phyloP scores from a whole-genome alignment of 345 rosid genomes.

The Gossypium thurberi region DNA sequence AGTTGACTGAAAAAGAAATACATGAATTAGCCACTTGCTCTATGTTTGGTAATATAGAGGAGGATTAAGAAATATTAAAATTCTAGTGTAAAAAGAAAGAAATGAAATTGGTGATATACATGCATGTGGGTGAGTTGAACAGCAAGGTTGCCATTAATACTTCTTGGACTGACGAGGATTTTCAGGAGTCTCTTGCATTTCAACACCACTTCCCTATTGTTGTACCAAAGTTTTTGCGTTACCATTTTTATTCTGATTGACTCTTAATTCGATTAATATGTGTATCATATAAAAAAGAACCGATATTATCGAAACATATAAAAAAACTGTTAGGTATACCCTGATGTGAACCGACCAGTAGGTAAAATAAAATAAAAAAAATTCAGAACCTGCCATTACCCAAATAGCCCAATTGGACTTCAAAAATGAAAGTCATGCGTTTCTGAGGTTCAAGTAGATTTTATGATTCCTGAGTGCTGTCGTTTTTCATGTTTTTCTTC shows the following conservation, averaged over 20 bases:
- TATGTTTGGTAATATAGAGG: background rate
- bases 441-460: background rate
- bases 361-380: background rate
- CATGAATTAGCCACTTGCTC: background rate
- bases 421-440: background rate
- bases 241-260: no score
- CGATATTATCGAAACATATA: accelerated
- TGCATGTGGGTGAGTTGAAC: slow-evolving; percentile 6
- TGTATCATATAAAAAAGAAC: no score
- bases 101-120: background rate
- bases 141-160: background rate
- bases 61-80: background rate
- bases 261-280: no score
- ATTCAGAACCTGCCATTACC: background rate
- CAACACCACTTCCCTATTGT: background rate
- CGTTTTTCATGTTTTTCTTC: no score
- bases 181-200: background rate
- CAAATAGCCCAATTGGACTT: background rate
- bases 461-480: background rate
- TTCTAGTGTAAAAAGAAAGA: no score
- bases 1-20: background rate
- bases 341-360: background rate
- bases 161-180: background rate
- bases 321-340: no score
- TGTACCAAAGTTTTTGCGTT: background rate